Evolutionary conservation across 2,329 filamentous ascomycete genomes (phyloP), one percentile per base, ranked within the genome.

Genomic region (Phaeophleospora eucalypticola): DNA sequence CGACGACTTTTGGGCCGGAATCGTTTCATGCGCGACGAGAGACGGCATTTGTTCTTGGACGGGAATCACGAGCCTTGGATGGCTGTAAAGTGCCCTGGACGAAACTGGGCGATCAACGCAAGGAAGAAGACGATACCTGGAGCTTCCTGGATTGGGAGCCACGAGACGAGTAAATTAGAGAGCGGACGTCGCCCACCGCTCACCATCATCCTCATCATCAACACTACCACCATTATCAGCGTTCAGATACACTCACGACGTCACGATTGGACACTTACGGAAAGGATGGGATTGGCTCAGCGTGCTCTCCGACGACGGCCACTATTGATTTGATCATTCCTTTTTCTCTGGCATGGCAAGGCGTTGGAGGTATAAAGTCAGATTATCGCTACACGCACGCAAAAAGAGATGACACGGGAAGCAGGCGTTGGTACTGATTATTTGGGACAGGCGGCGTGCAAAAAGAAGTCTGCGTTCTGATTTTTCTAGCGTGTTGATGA

Each of bases 301-400:
- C n/a, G n/a, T n/a, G n/a, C n/a, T n/a, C n/a, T n/a, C n/a, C n/a
- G n/a, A n/a, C n/a, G n/a, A n/a, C n/a, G n/a, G n/a, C n/a, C n/a
- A n/a, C n/a, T n/a, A n/a, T n/a, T n/a, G n/a, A n/a, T n/a, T n/a
- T n/a, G n/a, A n/a, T n/a, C n/a, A 15, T 19, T 39, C 24, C 12
- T 6, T 34, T 20, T 35, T n/a, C 17, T 14, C 4, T 36, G 34
- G 39, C 45, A 47, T 47, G 34, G 45, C 45, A 36, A 42, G 45
- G 45, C 45, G 45, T 39, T 47, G 45, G 45, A 29, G 45, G 18
- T 4, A 32, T n/a, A 15, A 36, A 34, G 14, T 19, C 20, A 24
- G 20, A 12, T 32, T 33, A 15, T 18, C 24, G 20, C 4, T 41
- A 35, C n/a, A 42, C 39, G 27, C 20, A 32, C 4, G 27, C 15